Conservation (phyloP, 2,329 filamentous ascomycete species). For the Daldinia sp. region DNA sequence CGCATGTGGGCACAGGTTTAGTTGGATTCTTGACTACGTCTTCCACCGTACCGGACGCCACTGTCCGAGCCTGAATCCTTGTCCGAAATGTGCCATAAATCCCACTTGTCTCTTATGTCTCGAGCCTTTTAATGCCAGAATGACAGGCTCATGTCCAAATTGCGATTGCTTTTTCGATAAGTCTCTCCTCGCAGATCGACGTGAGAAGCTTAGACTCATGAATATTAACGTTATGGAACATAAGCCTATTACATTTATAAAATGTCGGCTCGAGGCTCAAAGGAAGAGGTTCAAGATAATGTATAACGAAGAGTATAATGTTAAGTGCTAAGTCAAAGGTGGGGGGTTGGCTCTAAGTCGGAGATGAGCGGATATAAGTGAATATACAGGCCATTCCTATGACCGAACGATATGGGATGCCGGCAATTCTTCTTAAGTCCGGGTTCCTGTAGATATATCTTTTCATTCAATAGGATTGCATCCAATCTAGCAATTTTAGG, state of each 20-base stretch:
- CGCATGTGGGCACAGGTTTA: constrained; percentile 32
- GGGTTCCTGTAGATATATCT: neutral
- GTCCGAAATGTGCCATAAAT: constrained; percentile 18
- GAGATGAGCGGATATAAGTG: constrained; percentile 16
- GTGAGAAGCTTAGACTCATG: constrained; percentile 8
- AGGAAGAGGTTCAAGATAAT: constrained; percentile 10
- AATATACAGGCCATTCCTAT: neutral
- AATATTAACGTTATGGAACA: constrained; percentile 22
- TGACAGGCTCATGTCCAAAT: constrained; percentile 13
- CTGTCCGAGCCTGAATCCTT: constrained; percentile 19
- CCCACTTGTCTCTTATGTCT: constrained; percentile 32
- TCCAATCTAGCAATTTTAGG: neutral
- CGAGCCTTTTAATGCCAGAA: constrained; percentile 15
- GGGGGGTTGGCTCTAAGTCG: constrained; percentile 5
- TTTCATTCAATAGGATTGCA: neutral
- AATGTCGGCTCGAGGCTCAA: constrained; percentile 10
- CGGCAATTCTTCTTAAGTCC: constrained; percentile 28
- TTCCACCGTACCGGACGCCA: constrained; percentile 17
- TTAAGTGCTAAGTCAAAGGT: neutral
- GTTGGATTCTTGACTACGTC: constrained; percentile 33
- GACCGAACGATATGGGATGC: neutral
- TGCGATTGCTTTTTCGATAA: constrained; percentile 33
- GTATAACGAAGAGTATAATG: neutral
- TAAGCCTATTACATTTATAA: constrained; percentile 16
- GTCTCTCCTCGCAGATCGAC: constrained; percentile 25